phyloP scores from a whole-genome alignment of 2,329 filamentous ascomycete genomes.

The Diaporthe aspalathi region DNA sequence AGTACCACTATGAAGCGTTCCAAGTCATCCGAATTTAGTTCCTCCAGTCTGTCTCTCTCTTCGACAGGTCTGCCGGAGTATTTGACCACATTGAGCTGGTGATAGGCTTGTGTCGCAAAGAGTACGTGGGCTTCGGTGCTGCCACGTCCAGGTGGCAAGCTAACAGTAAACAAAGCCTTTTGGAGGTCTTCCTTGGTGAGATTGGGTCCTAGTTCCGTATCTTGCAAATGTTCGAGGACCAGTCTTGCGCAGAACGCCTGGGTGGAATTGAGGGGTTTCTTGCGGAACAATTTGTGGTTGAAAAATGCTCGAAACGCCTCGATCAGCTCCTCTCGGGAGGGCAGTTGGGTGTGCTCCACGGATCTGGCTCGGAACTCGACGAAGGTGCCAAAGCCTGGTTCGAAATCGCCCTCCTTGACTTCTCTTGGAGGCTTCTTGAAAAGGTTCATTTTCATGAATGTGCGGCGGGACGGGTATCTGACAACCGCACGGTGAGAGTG shows the following conservation, averaged over 20 bases:
- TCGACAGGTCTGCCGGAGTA: background rate
- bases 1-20: slow-evolving; percentile 59
- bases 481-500: slow-evolving; percentile 7
- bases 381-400: slow-evolving; percentile 78
- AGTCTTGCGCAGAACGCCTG: slow-evolving; percentile 71
- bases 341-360: slow-evolving; percentile 72
- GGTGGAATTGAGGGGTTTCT: slow-evolving; percentile 68
- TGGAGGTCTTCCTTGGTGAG: slow-evolving; percentile 56
- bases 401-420: slow-evolving; percentile 71
- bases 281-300: slow-evolving; percentile 60
- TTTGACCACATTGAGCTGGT: slow-evolving; percentile 44
- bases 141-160: slow-evolving; percentile 54
- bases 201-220: slow-evolving; percentile 60
- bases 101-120: slow-evolving; percentile 59
- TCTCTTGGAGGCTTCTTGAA: slow-evolving; percentile 69
- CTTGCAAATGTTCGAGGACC: slow-evolving; percentile 67
- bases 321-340: slow-evolving; percentile 70
- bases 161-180: slow-evolving; percentile 58
- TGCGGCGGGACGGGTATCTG: slow-evolving; percentile 31
- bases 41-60: slow-evolving; percentile 18
- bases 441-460: slow-evolving; percentile 65
- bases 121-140: slow-evolving; percentile 58
- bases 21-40: slow-evolving; percentile 41
- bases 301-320: slow-evolving; percentile 76
- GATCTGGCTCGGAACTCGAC: slow-evolving; percentile 74